Percentiles rank a stretch among this genome's conserved stretches.
These are phyloP conservation scores for Rhytidhysteron rufulum DNA, from an alignment of 2,329 filamentous ascomycete species.

Conservation along the genomic window DNA sequence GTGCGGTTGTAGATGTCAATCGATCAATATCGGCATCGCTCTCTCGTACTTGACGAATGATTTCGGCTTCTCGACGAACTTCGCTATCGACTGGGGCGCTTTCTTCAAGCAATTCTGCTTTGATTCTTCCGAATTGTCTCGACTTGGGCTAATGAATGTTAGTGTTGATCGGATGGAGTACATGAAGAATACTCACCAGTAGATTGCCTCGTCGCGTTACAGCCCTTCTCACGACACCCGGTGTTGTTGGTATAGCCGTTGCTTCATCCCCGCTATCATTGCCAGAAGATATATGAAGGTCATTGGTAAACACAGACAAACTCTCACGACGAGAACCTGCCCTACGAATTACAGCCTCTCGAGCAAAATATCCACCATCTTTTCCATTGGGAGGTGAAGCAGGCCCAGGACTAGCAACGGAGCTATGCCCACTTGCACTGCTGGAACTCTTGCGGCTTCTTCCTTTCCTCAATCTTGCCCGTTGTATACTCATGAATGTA, in stretches of 20 bases:
- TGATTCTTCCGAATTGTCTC: constrained; percentile 89
- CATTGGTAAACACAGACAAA: constrained; percentile 84
- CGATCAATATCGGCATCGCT: constrained; percentile 64
- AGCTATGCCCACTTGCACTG: constrained; percentile 67
- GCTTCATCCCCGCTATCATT: constrained; percentile 74
- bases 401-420: constrained; percentile 64
- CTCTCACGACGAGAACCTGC: constrained; percentile 71
- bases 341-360: constrained; percentile 45
- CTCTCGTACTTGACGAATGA: constrained; percentile 91
- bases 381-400: constrained; percentile 70
- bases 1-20: constrained; percentile 53
- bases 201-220: constrained; percentile 88
- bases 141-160: constrained; percentile 71
- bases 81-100: constrained; percentile 83
- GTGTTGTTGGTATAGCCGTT: constrained; percentile 48
- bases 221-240: constrained; percentile 74
- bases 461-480: constrained; percentile 55
- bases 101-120: constrained; percentile 85
- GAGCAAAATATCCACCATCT: constrained; percentile 52
- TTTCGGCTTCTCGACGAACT: constrained; percentile 85
- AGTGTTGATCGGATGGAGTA: constrained; percentile 7
- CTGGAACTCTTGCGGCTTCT: constrained; percentile 64
- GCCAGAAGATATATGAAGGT: constrained; percentile 73
- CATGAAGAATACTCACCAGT: constrained; percentile 56
- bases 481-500: constrained; percentile 76